Conservation (phyloP, 768 basidiomycete species). For the Suillus variegatus region DNA sequence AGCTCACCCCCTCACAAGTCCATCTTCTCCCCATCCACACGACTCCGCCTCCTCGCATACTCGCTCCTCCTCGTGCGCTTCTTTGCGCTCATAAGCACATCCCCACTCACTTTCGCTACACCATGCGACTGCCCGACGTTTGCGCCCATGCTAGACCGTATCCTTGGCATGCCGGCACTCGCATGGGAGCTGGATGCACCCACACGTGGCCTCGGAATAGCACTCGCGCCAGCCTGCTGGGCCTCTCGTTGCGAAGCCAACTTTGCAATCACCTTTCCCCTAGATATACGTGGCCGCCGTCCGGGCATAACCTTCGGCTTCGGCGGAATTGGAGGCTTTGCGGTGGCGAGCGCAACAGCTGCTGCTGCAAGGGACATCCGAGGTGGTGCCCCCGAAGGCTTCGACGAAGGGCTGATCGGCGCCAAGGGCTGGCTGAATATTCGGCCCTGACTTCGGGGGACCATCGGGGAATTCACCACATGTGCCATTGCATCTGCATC, state of each 20-base stretch:
- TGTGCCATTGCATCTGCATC: conserved; percentile 31
- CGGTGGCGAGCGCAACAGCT: conserved; percentile 25
- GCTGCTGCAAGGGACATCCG: conserved; percentile 32
- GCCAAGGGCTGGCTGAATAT: conserved; percentile 58
- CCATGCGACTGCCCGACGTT: conserved; percentile 26
- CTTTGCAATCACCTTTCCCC: conserved; percentile 77
- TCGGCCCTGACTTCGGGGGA: conserved; percentile 29
- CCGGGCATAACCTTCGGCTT: conserved; percentile 38
- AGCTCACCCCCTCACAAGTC: conserved; percentile 15
- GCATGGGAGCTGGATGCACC: conserved; percentile 19
- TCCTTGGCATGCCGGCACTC: conserved; percentile 24
- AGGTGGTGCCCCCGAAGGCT: conserved; percentile 23
- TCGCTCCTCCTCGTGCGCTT: conserved; percentile 78
- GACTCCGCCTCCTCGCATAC: conserved; percentile 60
- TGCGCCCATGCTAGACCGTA: conserved; percentile 56
- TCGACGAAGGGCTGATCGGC: conserved; percentile 16
- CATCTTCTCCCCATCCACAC: conserved; percentile 21
- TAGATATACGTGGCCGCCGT: conserved; percentile 76
- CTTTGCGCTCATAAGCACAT: conserved; percentile 64
- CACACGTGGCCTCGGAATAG: conserved; percentile 10
- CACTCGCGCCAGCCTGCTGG: conserved; percentile 26
- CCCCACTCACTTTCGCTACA: conserved; percentile 30
- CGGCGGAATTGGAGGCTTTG: conserved; percentile 21
- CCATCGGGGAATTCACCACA: conserved; percentile 35
- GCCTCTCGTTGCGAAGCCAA: conserved; percentile 69